Evolutionary conservation across 2,329 filamentous ascomycete species (phyloP), one percentile per base, ranked within the genome.

Genomic region (Tolypocladium sp.): DNA sequence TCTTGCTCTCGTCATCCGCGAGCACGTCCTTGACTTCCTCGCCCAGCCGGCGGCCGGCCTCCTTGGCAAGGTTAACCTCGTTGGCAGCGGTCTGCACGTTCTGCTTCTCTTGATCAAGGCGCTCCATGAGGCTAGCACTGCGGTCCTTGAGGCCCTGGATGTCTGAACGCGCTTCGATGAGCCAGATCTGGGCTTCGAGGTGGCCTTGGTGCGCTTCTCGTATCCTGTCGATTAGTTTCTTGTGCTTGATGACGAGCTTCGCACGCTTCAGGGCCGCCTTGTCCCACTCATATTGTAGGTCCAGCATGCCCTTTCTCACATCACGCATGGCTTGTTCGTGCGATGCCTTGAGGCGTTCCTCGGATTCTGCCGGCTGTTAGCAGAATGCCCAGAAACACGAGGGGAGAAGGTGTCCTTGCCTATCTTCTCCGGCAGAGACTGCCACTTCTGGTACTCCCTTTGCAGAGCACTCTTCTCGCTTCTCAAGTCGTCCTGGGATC

Each of bases 151-250:
- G 77, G 7, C 83, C 82, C 52, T 84, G 79, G 3, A 89, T 73
- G 67, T 99, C 94, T 0, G 92, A 97, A n/a, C 79, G 72, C 1
- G 91, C 92, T 76, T 99, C 94, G 37, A 95, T 82, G 0, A 83
- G 76, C 61, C 85, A 80, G 52, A 97, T 79, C 64, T 90, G 82
- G 2, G 83, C 85, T 66, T 92, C 86, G 20, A 92, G 73, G 13
- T 91, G 74, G 17, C 82, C 81, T 53, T 87, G 79, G 57, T 89
- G 84, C 7, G 84, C 79, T 55, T 77, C 72, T 17, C 84, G 82
- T 52, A 96, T 81, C 25, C 73, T 69, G n/a, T 81, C 79, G 9
- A 95, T 81, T 5, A 83, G 77, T 63, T 82, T 80, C 70, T 86
- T 76, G 64, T 82, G 80, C 46, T 72, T 68, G 40, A 87, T 69